Percentiles rank a stretch among this genome's conserved stretches.
phyloP scores from a whole-genome alignment of 2,329 filamentous ascomycete species.

The Gliomastix tumulicola region DNA sequence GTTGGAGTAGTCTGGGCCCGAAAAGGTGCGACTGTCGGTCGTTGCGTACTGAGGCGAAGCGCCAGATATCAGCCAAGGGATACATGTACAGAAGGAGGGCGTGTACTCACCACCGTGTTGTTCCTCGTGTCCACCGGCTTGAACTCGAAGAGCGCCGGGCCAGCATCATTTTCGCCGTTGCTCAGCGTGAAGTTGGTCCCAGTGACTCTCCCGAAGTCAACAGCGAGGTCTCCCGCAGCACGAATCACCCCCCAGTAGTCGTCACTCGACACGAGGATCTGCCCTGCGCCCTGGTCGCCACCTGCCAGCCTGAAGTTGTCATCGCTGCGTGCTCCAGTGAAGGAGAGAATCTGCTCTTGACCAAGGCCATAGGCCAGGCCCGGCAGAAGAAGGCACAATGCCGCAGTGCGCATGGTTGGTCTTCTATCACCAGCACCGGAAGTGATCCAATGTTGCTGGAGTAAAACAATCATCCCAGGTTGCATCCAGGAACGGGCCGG shows the following conservation, averaged over 20 bases:
- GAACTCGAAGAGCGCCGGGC: constrained; percentile 32
- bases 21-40: constrained; percentile 11
- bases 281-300: constrained; percentile 26
- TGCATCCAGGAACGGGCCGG: background rate
- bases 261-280: constrained; percentile 47
- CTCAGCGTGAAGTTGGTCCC: constrained; percentile 40
- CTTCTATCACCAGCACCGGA: no score
- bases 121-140: constrained; percentile 35
- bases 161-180: constrained; percentile 11
- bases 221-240: constrained; percentile 58
- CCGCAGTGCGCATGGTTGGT: background rate
- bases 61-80: no score
- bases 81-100: no score
- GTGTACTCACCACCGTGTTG: constrained; percentile 36
- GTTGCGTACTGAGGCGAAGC: constrained; percentile 14
- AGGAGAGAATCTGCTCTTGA: constrained; percentile 5
- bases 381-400: background rate
- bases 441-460: no score
- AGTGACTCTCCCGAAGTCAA: constrained; percentile 66
- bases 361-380: constrained; percentile 1
- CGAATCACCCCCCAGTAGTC: constrained; percentile 65
- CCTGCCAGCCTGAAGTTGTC: constrained; percentile 39
- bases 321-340: constrained; percentile 46
- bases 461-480: no score
- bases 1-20: constrained; percentile 33